phyloP scores from a whole-genome alignment of 176 grass and related monocot species.

The Triticum aestivum region DNA sequence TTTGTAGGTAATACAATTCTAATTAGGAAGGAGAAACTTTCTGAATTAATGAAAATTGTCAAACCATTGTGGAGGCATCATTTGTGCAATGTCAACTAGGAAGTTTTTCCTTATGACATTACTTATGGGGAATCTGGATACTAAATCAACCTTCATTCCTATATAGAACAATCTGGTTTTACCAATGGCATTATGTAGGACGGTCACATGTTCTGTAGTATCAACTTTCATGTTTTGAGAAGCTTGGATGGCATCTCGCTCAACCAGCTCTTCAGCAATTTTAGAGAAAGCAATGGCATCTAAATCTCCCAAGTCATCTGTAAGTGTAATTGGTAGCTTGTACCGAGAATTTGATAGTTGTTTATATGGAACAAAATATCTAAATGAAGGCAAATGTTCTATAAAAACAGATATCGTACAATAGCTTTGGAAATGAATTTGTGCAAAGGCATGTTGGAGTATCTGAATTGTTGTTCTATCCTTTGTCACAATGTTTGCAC shows the following conservation, averaged over 20 bases:
- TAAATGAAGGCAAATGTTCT: no score
- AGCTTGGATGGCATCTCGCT: not conserved
- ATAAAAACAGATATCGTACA: not conserved
- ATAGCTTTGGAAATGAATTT: not conserved
- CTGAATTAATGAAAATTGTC: no score
- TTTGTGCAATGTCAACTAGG: no score
- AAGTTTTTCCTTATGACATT: not conserved
- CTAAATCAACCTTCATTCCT: not conserved
- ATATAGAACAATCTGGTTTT: not conserved
- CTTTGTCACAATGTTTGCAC: not conserved
- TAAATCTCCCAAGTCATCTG: not conserved
- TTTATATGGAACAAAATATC: no score
- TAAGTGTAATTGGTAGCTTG: slow-evolving; percentile 1
- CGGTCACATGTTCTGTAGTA: not conserved
- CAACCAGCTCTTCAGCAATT: not conserved
- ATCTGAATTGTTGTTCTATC: not conserved
- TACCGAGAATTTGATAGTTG: no score
- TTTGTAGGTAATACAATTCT: no score
- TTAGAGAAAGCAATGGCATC: not conserved
- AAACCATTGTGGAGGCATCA: no score
- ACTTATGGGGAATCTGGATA: not conserved
- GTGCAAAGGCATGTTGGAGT: not conserved
- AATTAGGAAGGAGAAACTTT: no score
- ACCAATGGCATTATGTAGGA: not conserved
- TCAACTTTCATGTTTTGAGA: not conserved